Conservation (phyloP, 1,284 basidiomycete species). For the Marasmius tenuissimus region DNA sequence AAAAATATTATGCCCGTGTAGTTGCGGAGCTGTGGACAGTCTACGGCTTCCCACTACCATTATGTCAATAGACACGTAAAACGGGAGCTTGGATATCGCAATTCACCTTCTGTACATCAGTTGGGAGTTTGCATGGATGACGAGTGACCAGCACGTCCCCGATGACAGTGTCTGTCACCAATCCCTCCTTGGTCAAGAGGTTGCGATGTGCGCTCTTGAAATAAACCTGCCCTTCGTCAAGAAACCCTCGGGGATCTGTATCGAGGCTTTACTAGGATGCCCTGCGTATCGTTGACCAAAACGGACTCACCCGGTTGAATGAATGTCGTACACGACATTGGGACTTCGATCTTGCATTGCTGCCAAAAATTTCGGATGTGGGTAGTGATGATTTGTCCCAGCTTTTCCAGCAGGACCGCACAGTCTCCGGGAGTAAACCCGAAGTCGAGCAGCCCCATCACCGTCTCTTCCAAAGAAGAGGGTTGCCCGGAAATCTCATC, state of each 20-base stretch:
- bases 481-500: constrained; percentile 52
- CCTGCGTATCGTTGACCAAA: neutral
- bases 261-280: neutral
- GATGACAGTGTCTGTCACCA: constrained; percentile 39
- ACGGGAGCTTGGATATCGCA: neutral
- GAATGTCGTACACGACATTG: constrained; percentile 48
- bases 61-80: neutral
- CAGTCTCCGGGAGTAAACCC: constrained; percentile 45
- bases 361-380: constrained; percentile 34
- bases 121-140: constrained; percentile 55
- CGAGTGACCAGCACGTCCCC: constrained; percentile 48
- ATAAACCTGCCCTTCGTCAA: constrained; percentile 46
- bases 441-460: constrained; percentile 44
- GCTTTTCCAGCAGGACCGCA: constrained; percentile 43
- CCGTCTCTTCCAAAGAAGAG: constrained; percentile 50
- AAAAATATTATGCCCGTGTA: constrained; percentile 49
- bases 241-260: constrained; percentile 40
- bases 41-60: constrained; percentile 46
- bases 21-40: constrained; percentile 39
- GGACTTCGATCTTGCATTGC: constrained; percentile 42
- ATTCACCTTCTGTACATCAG: constrained; percentile 50
- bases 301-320: constrained; percentile 44
- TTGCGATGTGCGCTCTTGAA: constrained; percentile 40
- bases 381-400: constrained; percentile 37
- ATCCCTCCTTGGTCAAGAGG: constrained; percentile 36